Evolutionary conservation across 2,329 filamentous ascomycete genomes (phyloP).

Genomic region (Monosporascus sp.): DNA sequence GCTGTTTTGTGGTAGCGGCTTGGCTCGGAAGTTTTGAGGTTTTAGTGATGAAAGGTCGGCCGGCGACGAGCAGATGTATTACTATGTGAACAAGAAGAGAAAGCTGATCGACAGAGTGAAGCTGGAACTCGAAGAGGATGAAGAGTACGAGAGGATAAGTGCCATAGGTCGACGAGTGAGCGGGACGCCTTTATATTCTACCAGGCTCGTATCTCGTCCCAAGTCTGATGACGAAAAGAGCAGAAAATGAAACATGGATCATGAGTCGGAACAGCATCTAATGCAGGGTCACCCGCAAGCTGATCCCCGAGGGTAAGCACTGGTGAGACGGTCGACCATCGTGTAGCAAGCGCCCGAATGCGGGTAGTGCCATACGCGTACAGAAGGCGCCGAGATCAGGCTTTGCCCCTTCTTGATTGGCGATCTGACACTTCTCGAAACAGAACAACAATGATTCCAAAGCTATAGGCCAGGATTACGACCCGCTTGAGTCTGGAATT

Average conservation of each 20-base stretch:
- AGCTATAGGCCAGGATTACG: not conserved
- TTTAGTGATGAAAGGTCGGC: slow-evolving; percentile 37
- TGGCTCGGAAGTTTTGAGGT: slow-evolving; percentile 18
- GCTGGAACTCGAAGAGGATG: slow-evolving; percentile 18
- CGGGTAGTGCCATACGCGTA: too few relatives aligned
- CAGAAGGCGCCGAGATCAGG: not conserved
- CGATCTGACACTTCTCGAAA: not conserved
- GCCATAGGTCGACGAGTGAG: slow-evolving; percentile 3
- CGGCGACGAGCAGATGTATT: slow-evolving; percentile 42
- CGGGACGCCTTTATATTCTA: slow-evolving; percentile 10
- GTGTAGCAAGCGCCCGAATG: too few relatives aligned
- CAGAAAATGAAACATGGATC: too few relatives aligned
- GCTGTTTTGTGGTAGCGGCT: slow-evolving; percentile 11
- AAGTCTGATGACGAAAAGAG: too few relatives aligned
- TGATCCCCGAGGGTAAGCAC: too few relatives aligned
- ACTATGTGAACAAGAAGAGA: slow-evolving; percentile 22
- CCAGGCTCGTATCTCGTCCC: not conserved
- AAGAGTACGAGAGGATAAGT: slow-evolving; percentile 13
- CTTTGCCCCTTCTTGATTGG: not conserved
- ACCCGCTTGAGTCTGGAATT: slow-evolving; percentile 4
- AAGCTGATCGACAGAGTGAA: slow-evolving; percentile 16
- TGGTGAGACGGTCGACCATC: too few relatives aligned
- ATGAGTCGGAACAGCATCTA: too few relatives aligned
- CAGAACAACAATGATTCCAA: not conserved
- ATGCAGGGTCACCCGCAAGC: too few relatives aligned